Base-by-base conservation (phyloP, 345 rosid genomes). In the Dipteronia dyeriana region DNA sequence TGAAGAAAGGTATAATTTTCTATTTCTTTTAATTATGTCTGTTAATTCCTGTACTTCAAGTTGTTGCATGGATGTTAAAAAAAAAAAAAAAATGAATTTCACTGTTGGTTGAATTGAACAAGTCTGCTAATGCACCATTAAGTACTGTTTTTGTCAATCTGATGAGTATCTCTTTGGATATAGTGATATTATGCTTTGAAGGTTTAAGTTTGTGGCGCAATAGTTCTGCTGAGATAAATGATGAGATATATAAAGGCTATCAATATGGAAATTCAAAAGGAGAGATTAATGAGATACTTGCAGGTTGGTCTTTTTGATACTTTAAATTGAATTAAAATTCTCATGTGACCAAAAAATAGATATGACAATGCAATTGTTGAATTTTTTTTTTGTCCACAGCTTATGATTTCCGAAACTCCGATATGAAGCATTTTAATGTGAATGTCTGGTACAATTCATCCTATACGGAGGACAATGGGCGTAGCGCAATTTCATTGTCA, bases 371-470 rank as follows among this genome's bases (percentile, higher is more conserved):
- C 77, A 73, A 68, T 73, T 7, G 17, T 34, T 79, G 78, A 23
- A 49, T 34, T 78, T 76, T 81, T 34, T 34, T 34, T 4, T 34
- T 34, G 38, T 76, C 74, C 67, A 71, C 86, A 95, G 99, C 89
- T 34, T 95, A 92, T 77, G 98, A 95, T 90, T 85, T 93, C 81
- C 82, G 86, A 79, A 86, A 95, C 82, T 87, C 99, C 38, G 64
- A 88, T 70, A 66, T 20, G 17, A 88, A 26, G 57, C 89, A 78
- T 71, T 92, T 88, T 77, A 92, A 92, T 64, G 88, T 89, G 81
- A 88, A 72, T 80, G 78, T 93, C 66, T 90, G 98, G 99, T 95
- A 91, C 85, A 95, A 95, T 82, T 85, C 94, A 56, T 88, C 92
- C 23, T 85, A 79, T 75, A 82, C 80, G 81, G 73, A 85, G 64